phyloP scores from a whole-genome alignment of 2,329 filamentous ascomycete species.

The Tympanopsis confertula region DNA sequence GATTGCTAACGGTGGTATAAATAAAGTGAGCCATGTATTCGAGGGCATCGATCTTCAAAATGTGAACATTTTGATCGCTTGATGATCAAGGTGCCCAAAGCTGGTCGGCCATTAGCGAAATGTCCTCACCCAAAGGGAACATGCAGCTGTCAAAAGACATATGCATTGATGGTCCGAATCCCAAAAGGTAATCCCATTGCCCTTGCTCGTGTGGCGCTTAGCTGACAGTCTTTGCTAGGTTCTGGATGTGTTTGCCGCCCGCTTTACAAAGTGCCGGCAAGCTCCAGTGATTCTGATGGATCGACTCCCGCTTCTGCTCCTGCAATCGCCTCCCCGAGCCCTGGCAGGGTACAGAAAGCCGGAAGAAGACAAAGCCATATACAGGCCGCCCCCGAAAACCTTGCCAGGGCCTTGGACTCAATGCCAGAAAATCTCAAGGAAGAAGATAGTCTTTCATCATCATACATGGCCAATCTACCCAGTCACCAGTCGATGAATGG shows the following conservation, averaged over 20 bases:
- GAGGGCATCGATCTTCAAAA: slow-evolving; percentile 34
- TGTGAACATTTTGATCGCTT: slow-evolving; percentile 32
- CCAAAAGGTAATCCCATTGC: slow-evolving; percentile 20
- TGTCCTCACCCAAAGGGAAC: slow-evolving; percentile 29
- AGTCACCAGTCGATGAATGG: too few relatives aligned
- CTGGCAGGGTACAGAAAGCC: slow-evolving; percentile 21
- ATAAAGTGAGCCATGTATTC: slow-evolving; percentile 31
- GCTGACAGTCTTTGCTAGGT: slow-evolving; percentile 13
- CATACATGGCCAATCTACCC: too few relatives aligned
- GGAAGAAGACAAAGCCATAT: slow-evolving; percentile 17
- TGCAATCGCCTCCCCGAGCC: slow-evolving; percentile 8
- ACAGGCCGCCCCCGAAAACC: slow-evolving; percentile 17
- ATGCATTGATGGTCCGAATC: slow-evolving; percentile 29
- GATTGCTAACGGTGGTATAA: too few relatives aligned
- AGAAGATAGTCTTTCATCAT: too few relatives aligned
- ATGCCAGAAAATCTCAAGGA: slow-evolving; percentile 11
- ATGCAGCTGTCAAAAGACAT: slow-evolving; percentile 25
- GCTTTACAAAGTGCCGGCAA: slow-evolving; percentile 21
- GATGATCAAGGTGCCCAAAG: slow-evolving; percentile 34
- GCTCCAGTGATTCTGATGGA: slow-evolving; percentile 7
- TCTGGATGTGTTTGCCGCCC: slow-evolving; percentile 25
- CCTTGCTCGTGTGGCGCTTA: slow-evolving; percentile 1
- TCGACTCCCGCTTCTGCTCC: neutral
- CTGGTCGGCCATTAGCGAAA: slow-evolving; percentile 30
- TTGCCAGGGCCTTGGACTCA: slow-evolving; percentile 17